Conservation (phyloP, 73 alveolate genomes). For the Paramecium primaurelia region DNA sequence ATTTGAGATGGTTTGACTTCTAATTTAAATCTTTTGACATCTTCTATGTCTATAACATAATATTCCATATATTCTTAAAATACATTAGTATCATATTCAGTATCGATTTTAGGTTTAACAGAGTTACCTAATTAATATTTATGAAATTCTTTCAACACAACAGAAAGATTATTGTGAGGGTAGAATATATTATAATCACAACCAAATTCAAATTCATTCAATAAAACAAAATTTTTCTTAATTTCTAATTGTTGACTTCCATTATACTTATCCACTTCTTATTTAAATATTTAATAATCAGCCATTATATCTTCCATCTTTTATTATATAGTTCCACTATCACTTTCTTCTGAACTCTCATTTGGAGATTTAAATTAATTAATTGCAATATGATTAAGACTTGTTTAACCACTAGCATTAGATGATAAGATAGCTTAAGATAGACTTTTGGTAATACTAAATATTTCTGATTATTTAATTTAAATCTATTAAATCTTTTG, state of each 20-base stretch:
- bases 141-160: background rate
- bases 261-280: constrained; percentile 22
- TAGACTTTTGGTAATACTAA: background rate
- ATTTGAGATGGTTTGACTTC: constrained; percentile 15
- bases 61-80: background rate
- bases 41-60: background rate
- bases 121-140: background rate
- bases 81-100: constrained; percentile 18
- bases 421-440: background rate
- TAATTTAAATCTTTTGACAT: background rate
- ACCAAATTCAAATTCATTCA: constrained; percentile 1
- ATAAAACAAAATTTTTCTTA: background rate
- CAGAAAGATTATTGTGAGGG: constrained; percentile 13
- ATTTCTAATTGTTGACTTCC: background rate
- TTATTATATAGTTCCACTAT: background rate
- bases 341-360: constrained; percentile 10
- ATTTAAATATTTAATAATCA: background rate
- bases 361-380: background rate
- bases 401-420: background rate
- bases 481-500: background rate
- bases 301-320: background rate
- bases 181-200: background rate
- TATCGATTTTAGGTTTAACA: constrained; percentile 7
- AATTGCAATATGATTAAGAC: background rate
- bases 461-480: background rate